These are phyloP conservation scores for Pestalotiopsis sp. DNA, from an alignment of 2,329 filamentous ascomycete species.

Conservation along the genomic window DNA sequence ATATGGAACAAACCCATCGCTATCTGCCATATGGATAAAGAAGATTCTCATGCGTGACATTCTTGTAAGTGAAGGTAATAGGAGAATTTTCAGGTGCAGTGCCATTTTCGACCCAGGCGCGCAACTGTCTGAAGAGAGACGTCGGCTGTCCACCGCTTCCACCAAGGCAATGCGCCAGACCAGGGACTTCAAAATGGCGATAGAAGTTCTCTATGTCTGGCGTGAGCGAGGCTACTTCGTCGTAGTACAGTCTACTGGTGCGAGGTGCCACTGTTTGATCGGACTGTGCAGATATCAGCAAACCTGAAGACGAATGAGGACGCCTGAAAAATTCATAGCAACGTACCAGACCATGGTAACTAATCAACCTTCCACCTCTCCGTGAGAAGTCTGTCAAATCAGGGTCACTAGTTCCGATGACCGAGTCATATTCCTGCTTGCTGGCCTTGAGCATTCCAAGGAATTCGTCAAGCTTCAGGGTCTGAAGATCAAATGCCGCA, in stretches of 20 bases:
- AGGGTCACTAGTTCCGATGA: not conserved
- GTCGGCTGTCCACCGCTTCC: not conserved
- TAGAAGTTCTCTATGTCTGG: not conserved
- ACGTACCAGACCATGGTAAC: constrained; percentile 4
- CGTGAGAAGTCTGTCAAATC: not conserved
- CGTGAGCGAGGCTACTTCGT: not conserved
- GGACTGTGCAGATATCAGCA: not conserved
- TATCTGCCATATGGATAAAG: not conserved
- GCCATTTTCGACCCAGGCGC: constrained; percentile 5
- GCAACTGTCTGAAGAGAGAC: not conserved
- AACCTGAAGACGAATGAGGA: not conserved
- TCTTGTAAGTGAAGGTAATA: not conserved
- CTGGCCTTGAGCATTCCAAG: not conserved
- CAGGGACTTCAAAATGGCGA: not conserved
- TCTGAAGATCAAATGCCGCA: not conserved
- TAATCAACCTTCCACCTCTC: not conserved
- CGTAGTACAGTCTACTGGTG: not conserved
- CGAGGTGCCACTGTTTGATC: not conserved
- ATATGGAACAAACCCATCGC: too few species aligned
- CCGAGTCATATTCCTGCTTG: not conserved
- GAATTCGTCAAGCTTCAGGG: not conserved
- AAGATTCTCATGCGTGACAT: not conserved
- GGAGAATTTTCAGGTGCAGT: not conserved
- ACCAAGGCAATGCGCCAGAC: not conserved
- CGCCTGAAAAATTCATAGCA: not conserved